Percentiles rank a stretch among this genome's conserved stretches.
Evolutionary conservation across 768 basidiomycete species (phyloP).

Genomic region (Tulasnella sp.): DNA sequence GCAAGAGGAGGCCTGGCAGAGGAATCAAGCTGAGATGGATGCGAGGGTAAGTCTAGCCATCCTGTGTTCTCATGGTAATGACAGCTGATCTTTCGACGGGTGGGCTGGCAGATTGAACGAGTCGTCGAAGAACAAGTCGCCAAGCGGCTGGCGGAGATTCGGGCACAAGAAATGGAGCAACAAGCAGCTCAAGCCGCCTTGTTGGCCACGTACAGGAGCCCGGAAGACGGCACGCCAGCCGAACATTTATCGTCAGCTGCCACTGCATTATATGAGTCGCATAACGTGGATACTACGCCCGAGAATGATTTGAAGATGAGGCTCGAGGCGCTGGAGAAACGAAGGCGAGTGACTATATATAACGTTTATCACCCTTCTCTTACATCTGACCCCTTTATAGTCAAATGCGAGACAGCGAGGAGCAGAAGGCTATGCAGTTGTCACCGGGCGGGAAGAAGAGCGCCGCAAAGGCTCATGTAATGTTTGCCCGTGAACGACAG

Average conservation of each 20-base stretch:
- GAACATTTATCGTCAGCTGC: constrained; percentile 40
- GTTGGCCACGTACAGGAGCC: constrained; percentile 32
- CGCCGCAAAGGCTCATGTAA: constrained; percentile 74
- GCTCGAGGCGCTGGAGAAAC: constrained; percentile 58
- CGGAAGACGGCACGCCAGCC: constrained; percentile 53
- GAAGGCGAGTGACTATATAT: constrained; percentile 43
- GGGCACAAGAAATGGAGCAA: constrained; percentile 18
- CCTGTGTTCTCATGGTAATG: constrained; percentile 5
- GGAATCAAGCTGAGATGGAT: constrained; percentile 65
- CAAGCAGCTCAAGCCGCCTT: constrained; percentile 9
- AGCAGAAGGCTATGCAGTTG: constrained; percentile 48
- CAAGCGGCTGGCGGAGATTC: constrained; percentile 42
- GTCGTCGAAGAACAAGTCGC: constrained; percentile 68
- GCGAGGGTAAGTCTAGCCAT: constrained; percentile 41
- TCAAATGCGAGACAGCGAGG: constrained; percentile 51
- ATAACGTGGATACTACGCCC: no score
- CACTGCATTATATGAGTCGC: no score
- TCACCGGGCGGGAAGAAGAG: constrained; percentile 72
- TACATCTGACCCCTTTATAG: constrained; percentile 27
- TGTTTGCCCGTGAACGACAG: constrained; percentile 67
- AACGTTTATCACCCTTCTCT: neutral
- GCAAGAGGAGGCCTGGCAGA: constrained; percentile 22
- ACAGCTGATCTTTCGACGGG: neutral
- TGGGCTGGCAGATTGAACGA: constrained; percentile 45
- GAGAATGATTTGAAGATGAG: constrained; percentile 57